Evolutionary conservation across 805 yeast genomes (phyloP).

Genomic region (Zygotorulaspora danielsina): DNA sequence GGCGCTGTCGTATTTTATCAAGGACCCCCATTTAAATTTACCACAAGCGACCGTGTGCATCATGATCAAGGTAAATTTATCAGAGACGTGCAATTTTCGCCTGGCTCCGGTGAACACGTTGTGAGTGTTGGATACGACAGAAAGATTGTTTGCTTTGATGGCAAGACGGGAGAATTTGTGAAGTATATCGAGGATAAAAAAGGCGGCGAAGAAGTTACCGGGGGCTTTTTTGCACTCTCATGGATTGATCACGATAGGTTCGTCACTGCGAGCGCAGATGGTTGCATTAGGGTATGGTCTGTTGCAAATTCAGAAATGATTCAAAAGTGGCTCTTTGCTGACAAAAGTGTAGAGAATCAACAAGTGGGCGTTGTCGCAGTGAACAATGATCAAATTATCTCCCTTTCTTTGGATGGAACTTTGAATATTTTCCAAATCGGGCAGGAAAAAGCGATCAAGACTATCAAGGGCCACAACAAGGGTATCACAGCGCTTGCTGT

Average conservation of each 20-base stretch:
- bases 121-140: slow-evolving; percentile 87
- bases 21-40: slow-evolving; percentile 94
- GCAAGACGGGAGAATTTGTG: slow-evolving; percentile 74
- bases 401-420: slow-evolving; percentile 69
- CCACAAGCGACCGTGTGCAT: slow-evolving; percentile 61
- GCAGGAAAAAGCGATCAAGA: slow-evolving; percentile 30
- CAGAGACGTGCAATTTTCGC: slow-evolving; percentile 76
- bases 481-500: slow-evolving; percentile 60
- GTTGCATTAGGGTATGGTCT: slow-evolving; percentile 63
- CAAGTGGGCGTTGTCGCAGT: slow-evolving; percentile 72
- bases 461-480: slow-evolving; percentile 75
- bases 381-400: slow-evolving; percentile 50
- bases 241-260: slow-evolving; percentile 58
- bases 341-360: slow-evolving; percentile 53
- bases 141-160: slow-evolving; percentile 72
- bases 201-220: slow-evolving; percentile 49
- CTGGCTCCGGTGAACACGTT: slow-evolving; percentile 59
- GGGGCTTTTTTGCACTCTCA: slow-evolving; percentile 74
- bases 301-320: slow-evolving; percentile 41
- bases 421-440: slow-evolving; percentile 53
- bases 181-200: slow-evolving; percentile 42
- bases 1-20: slow-evolving; percentile 74
- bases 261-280: slow-evolving; percentile 83
- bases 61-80: slow-evolving; percentile 66
- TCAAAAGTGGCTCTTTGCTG: slow-evolving; percentile 48